Base-by-base conservation (phyloP, 2,329 filamentous ascomycete species). In the Talaromyces rugulosus region DNA sequence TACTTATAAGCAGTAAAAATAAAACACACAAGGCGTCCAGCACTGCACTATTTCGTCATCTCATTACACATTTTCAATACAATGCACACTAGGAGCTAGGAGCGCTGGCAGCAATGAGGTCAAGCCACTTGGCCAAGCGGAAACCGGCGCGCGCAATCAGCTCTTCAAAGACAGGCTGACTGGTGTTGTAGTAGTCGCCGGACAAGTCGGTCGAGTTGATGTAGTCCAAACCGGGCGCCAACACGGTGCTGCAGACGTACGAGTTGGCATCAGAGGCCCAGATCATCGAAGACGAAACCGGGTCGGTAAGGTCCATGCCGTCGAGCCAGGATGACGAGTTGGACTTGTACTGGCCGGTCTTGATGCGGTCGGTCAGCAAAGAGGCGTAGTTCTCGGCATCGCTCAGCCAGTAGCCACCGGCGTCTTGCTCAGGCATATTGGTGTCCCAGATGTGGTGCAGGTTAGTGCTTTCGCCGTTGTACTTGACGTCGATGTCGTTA, bases 381-480 rank as follows among this genome's bases (percentile, higher is more conserved):
- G 62, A 63, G 1, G 70, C 70, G 65, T 66, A 72, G 51, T 28
- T 64, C 62, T 51, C 63, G 57, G 55, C 64, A 59, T 44, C 53
- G 47, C 31, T 42, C 56, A 51, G 62, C 40, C 18, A 63, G 14
- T 63, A 75, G 44, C 78, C 84, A 2, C 87, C 87, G 1, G 88
- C 78, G 68, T 85, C 75, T 69, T 87, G 84, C 75, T 89, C 87
- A 0, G 85, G 82, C 64, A 91, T 91, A 66, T 83, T 84, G 59
- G 83, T 85, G 70, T 92, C 89, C 89, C 89, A 92, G 16, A 91
- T 84, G 62, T 88, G 82, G 70, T 92, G 89, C 50, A 92, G 80
- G 70, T 92, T 92, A 60, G 84, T 81, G 31, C 78, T 73, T 33
- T 74, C 72, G 2, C 81, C 82, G 30, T 86, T 79, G 75, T 87